A percentile compares a stretch with the other conserved stretches of the same genome.
Conservation (phyloP, 345 rosid genomes). For the Orychophragmus violaceus region DNA sequence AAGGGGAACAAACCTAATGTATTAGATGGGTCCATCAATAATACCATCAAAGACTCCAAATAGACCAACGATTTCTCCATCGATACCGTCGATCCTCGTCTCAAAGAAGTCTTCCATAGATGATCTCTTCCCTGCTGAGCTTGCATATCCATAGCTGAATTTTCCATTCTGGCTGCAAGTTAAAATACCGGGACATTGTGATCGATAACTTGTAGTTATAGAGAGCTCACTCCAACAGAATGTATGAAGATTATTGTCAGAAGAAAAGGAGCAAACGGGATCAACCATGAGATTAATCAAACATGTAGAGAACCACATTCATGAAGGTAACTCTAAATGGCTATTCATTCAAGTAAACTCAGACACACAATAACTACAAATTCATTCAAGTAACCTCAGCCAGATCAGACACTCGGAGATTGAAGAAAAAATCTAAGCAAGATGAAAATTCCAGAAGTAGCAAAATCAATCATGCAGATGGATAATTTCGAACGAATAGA, state of each 20-base stretch:
- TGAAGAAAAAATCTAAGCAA: no score
- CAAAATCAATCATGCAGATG: neutral
- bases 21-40: neutral
- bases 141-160: constrained; percentile 98
- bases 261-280: neutral
- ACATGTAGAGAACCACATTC: neutral
- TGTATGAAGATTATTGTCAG: neutral
- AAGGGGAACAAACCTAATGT: neutral
- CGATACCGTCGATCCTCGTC: constrained; percentile 86
- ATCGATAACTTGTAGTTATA: neutral
- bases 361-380: neutral
- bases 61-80: constrained; percentile 92
- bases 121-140: constrained; percentile 92
- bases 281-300: neutral
- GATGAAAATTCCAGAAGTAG: no score
- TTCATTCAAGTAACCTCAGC: no score
- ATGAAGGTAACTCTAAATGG: neutral
- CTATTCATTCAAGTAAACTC: neutral
- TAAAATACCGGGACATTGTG: neutral
- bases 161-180: constrained; percentile 76
- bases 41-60: constrained; percentile 99
- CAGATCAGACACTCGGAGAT: no score
- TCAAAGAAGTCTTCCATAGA: constrained; percentile 99
- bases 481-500: neutral
- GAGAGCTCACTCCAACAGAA: neutral